These are phyloP conservation scores for Bruguiera parviflora DNA, from an alignment of 345 rosid species.

Conservation along the genomic window DNA sequence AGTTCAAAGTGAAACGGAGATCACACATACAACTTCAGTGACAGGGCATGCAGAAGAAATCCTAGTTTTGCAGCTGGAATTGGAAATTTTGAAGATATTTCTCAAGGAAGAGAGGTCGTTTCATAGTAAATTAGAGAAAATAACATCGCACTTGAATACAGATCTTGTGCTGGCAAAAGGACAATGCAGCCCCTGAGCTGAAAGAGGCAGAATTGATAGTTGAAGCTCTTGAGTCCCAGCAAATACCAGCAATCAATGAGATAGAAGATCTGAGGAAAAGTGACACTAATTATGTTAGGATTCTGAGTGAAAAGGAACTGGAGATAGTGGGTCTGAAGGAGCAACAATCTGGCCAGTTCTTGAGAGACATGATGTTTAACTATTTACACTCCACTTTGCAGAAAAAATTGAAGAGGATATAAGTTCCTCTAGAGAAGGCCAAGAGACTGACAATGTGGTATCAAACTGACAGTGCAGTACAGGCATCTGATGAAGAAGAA, in stretches of 20 bases:
- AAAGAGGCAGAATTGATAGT: slow-evolving; percentile 59
- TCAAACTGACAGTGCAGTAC: slow-evolving; percentile 57
- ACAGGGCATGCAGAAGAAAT: slow-evolving; percentile 55
- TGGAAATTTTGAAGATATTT: slow-evolving; percentile 72
- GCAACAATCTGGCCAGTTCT: slow-evolving; percentile 41
- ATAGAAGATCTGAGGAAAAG: slow-evolving; percentile 57
- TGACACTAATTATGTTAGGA: slow-evolving; percentile 43
- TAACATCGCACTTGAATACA: slow-evolving; percentile 37
- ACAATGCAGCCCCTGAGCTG: slow-evolving; percentile 42
- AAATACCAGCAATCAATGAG: slow-evolving; percentile 58
- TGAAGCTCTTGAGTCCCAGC: slow-evolving; percentile 82
- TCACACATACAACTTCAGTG: slow-evolving; percentile 27
- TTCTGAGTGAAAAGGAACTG: slow-evolving; percentile 47
- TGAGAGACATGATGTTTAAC: slow-evolving; percentile 38
- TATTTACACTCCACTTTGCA: slow-evolving; percentile 35
- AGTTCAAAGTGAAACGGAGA: slow-evolving; percentile 25
- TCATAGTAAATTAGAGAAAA: slow-evolving; percentile 44
- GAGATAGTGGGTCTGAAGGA: slow-evolving; percentile 51
- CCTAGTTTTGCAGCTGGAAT: slow-evolving; percentile 75
- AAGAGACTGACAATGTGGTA: slow-evolving; percentile 61
- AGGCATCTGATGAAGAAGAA: slow-evolving; percentile 72
- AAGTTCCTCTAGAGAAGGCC: slow-evolving; percentile 84
- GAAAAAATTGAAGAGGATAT: slow-evolving; percentile 68
- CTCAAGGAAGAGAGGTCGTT: slow-evolving; percentile 70
- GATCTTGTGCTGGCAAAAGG: slow-evolving; percentile 52